A percentile compares a stretch with the other conserved stretches of the same genome.
phyloP scores from a whole-genome alignment of 108 stramenopile species.

The Cyclotella sp. region DNA sequence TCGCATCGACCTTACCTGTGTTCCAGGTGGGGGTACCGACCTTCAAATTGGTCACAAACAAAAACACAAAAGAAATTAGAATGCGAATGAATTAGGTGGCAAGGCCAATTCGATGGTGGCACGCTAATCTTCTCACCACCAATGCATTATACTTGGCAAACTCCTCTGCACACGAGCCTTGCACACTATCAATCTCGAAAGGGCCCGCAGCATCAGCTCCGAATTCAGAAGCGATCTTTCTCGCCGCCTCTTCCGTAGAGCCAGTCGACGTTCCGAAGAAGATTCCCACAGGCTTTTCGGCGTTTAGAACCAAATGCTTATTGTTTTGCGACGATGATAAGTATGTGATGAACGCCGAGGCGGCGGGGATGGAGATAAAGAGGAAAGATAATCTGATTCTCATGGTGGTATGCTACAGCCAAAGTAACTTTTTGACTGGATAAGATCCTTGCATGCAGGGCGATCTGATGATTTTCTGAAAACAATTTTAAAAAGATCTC shows the following conservation, averaged over 20 bases:
- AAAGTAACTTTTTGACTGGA: too few species aligned
- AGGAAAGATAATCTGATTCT: background rate
- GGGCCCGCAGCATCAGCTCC: constrained; percentile 79
- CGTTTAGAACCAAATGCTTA: background rate
- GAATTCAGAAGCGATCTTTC: constrained; percentile 66
- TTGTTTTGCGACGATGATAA: background rate
- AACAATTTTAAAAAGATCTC: too few species aligned
- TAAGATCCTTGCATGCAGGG: too few species aligned
- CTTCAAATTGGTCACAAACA: constrained; percentile 43
- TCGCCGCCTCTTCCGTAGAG: constrained; percentile 73
- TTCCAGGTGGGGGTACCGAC: constrained; percentile 83
- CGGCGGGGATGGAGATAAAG: background rate
- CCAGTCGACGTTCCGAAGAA: constrained; percentile 87
- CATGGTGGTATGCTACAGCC: too few species aligned
- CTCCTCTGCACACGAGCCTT: constrained; percentile 58
- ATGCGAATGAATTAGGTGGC: background rate
- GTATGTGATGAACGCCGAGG: background rate
- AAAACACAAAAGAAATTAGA: background rate
- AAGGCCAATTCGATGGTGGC: background rate
- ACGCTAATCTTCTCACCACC: background rate
- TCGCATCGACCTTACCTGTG: constrained; percentile 41
- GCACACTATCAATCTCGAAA: constrained; percentile 77
- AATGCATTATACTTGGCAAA: constrained; percentile 70
- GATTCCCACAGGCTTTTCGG: constrained; percentile 57
- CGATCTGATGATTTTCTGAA: too few species aligned